Percentiles rank a stretch among this genome's conserved stretches.
Conservation (phyloP, 345 rosid genomes). For the Eucalyptus regnans region DNA sequence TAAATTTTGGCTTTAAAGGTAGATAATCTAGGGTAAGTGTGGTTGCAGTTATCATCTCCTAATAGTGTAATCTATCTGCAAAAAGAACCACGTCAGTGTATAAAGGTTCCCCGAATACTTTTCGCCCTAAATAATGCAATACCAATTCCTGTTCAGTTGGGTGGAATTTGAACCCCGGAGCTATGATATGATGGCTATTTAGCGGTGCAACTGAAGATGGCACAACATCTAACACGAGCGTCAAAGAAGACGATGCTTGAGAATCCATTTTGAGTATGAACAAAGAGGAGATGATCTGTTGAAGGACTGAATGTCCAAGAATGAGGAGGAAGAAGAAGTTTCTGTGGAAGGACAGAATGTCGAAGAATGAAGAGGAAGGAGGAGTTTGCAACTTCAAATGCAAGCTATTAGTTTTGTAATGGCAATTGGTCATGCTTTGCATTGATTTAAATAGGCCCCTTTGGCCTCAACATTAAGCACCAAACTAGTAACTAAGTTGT, state of each 20-base stretch:
- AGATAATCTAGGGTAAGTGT: too few relatives aligned
- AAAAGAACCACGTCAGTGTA: background rate
- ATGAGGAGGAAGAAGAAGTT: background rate
- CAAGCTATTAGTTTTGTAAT: background rate
- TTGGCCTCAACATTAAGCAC: background rate
- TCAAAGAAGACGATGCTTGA: background rate
- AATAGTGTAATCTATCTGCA: background rate
- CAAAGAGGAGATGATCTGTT: background rate
- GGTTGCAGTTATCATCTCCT: rapidly evolving
- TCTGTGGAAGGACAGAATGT: background rate
- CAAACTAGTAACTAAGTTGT: background rate
- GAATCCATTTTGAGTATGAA: background rate
- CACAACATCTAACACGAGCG: background rate
- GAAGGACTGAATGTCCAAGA: background rate
- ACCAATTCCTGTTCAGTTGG: background rate
- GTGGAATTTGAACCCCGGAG: background rate
- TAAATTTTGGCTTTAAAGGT: background rate
- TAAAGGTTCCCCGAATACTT: background rate
- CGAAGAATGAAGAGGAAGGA: background rate
- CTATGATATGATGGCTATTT: background rate
- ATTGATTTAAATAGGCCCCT: background rate
- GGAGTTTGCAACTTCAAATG: background rate
- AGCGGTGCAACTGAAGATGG: background rate
- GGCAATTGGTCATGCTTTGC: background rate
- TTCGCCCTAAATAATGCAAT: background rate